Base-by-base conservation (phyloP, 257 asterid species). In the Solanum lignicaule region DNA sequence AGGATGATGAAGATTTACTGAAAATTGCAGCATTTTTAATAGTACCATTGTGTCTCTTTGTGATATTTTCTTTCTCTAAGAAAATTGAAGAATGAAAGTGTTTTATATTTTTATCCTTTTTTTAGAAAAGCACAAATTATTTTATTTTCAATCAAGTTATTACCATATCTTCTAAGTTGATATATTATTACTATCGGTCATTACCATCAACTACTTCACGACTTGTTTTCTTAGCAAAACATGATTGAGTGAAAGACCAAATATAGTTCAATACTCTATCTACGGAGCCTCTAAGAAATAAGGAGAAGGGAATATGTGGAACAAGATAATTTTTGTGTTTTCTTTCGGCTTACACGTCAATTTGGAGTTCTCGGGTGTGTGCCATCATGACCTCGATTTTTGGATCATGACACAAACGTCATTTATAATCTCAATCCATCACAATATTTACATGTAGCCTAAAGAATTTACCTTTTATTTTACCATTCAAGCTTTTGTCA, bases 21-120 rank as follows among this genome's bases (percentile, higher is more conserved):
- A 95, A 92, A 86, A 89, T 88, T 92, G 95, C 95, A 48, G 95
- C 98, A 3, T 93, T 91, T 91, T n/a, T 95, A 16, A 89, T 96
- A 9, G 95, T 93, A 62, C 99, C 99, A 87, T 88, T 92, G 2
- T 95, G 95, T 86, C 4, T 93, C 23, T 94, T 89, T 79, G 84
- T 95, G 23, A 87, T 95, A 20, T 85, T 92, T 87, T 89, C 83
- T 16, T 72, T 93, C 62, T 88, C 41, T 38, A 79, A 85, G 33
- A 87, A 87, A 83, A 90, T 14, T 32, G 92, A 91, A 69, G 93
- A 87, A 87, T 88, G 90, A 90, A 71, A 31, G 11, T 2, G 5
- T 81, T 46, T 4, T 81, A 79, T 16, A 18, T 9, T n/a, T 76
- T 23, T 76, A 9, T 41, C 23, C n/a, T 4, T 13, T 76, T 76